Conservation (phyloP, 805 yeast species). For the Nakazawaea holstii region DNA sequence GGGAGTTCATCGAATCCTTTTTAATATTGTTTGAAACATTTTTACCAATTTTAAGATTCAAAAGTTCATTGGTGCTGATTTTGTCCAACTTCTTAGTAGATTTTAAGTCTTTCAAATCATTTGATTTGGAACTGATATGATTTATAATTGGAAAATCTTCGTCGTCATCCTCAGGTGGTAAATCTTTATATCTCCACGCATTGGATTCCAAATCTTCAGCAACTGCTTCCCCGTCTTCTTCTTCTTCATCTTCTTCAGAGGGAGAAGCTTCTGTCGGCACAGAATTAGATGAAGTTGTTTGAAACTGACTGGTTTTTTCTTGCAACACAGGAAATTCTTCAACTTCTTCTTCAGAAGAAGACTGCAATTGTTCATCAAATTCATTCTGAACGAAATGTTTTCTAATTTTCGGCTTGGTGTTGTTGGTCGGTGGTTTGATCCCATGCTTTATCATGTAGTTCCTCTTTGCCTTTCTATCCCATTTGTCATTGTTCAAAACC, state of each 20-base stretch:
- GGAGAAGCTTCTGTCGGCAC: no score
- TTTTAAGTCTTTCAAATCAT: conserved; percentile 8
- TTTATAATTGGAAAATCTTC: conserved; percentile 5
- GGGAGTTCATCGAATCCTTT: neutral
- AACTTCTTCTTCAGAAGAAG: conserved; percentile 6
- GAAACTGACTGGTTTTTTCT: conserved; percentile 1
- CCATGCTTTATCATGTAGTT: conserved; percentile 40
- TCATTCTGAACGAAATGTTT: conserved; percentile 11
- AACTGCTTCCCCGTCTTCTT: neutral
- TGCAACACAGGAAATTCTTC: conserved; percentile 5
- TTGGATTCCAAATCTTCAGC: conserved; percentile 13
- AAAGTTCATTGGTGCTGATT: conserved; percentile 7
- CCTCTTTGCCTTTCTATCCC: conserved; percentile 42
- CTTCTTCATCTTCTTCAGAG: neutral
- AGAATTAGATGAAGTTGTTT: no score
- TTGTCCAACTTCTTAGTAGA: conserved; percentile 5
- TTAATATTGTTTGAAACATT: neutral
- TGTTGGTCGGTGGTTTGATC: conserved; percentile 7
- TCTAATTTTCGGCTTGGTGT: neutral
- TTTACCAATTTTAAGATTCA: conserved; percentile 8
- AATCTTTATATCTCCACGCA: conserved; percentile 23
- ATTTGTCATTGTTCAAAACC: conserved; percentile 50
- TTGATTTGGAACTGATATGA: conserved; percentile 10
- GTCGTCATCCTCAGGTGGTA: conserved; percentile 18
- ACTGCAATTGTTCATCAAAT: neutral